Evolutionary conservation across 192 early-diverging fungal species (phyloP).

Genomic region (Haplosporangium gracile): DNA sequence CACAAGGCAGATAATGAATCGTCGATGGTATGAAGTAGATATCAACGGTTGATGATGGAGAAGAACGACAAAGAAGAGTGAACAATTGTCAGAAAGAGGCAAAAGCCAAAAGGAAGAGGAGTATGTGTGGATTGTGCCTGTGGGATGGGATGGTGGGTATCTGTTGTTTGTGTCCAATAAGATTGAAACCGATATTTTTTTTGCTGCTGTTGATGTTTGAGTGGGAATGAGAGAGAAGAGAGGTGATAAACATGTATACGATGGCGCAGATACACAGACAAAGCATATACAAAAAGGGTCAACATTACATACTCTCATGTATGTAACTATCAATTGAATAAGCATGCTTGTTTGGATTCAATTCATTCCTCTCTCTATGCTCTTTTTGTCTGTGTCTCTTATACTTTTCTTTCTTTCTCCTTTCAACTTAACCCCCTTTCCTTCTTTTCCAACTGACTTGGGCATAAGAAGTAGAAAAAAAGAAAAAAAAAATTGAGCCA

Average conservation of each 20-base stretch:
- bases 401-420: not conserved
- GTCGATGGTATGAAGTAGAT: not conserved
- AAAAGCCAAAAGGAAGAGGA: too few species aligned
- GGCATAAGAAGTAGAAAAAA: conserved; percentile 9
- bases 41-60: not conserved
- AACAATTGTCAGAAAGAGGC: not conserved
- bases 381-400: not conserved
- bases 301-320: not conserved
- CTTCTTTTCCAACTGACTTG: conserved; percentile 2
- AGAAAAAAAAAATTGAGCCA: not conserved
- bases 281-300: not conserved
- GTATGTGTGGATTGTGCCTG: not conserved
- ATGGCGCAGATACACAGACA: not conserved
- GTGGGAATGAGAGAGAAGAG: not conserved
- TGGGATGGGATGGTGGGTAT: not conserved
- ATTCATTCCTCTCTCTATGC: not conserved
- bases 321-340: not conserved
- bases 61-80: not conserved
- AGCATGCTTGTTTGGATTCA: not conserved
- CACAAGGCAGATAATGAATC: not conserved
- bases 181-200: not conserved
- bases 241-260: not conserved
- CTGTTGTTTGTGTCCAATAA: not conserved
- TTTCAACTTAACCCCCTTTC: not conserved
- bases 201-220: not conserved